These are phyloP conservation scores for Vitellaria paradoxa DNA, from an alignment of 179 eudicot genomes.

Conservation along the genomic window DNA sequence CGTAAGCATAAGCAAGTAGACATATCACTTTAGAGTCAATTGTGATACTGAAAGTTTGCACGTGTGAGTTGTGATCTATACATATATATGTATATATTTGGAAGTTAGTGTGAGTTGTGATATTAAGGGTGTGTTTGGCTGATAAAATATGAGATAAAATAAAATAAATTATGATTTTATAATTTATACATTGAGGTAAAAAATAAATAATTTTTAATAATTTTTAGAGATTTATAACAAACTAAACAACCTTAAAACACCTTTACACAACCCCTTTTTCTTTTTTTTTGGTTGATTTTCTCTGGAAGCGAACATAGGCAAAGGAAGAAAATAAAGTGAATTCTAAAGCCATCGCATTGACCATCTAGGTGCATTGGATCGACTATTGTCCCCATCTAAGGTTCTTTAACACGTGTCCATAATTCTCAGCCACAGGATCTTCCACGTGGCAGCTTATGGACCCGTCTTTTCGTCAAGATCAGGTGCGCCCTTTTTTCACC, in stretches of 20 bases:
- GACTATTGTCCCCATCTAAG: background rate
- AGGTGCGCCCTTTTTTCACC: background rate
- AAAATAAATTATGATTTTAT: no score
- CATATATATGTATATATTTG: no score
- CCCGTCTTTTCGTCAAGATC: slow-evolving; percentile 18
- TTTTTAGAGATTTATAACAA: no score
- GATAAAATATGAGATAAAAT: no score
- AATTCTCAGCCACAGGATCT: background rate
- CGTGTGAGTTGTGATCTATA: no score
- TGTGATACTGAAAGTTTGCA: no score
- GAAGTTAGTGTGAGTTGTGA: no score
- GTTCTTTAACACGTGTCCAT: slow-evolving; percentile 12
- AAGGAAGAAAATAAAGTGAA: background rate
- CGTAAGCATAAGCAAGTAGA: no score
- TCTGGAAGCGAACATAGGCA: background rate
- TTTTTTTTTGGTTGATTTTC: background rate
- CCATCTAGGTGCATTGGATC: slow-evolving; percentile 17
- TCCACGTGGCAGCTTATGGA: slow-evolving; percentile 5
- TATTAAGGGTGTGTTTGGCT: no score
- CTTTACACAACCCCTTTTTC: background rate
- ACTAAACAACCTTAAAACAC: background rate
- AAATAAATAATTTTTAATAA: no score
- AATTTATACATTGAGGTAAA: no score
- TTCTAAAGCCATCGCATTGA: slow-evolving; percentile 22
- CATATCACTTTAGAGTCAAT: no score